These are phyloP conservation scores for Aspergillus panamensis DNA, from an alignment of 495 filamentous ascomycete genomes.

Conservation along the genomic window DNA sequence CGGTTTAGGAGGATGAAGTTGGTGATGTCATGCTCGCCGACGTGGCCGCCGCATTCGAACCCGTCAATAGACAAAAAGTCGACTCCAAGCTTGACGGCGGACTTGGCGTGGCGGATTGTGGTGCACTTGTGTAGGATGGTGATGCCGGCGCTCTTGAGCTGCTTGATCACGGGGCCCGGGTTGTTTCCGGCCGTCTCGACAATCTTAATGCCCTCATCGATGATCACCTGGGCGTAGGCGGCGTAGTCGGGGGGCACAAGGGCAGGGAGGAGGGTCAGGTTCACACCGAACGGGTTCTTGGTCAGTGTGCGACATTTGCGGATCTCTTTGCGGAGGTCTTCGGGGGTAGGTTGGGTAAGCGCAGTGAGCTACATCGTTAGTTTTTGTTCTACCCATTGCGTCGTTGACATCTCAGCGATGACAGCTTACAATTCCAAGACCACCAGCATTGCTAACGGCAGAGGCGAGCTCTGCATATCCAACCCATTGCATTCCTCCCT, in stretches of 20 bases:
- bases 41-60: conserved; percentile 95
- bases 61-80: conserved; percentile 97
- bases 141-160: conserved; percentile 75
- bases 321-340: conserved; percentile 93
- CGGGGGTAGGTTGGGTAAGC: conserved; percentile 89
- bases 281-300: conserved; percentile 86
- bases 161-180: conserved; percentile 83
- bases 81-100: conserved; percentile 89
- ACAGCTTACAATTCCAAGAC: conserved; percentile 69
- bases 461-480: conserved; percentile 89
- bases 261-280: conserved; percentile 90
- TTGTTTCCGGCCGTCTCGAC: conserved; percentile 97
- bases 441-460: conserved; percentile 93
- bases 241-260: conserved; percentile 86
- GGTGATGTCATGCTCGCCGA: conserved; percentile 94
- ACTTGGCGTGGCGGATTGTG: conserved; percentile 88
- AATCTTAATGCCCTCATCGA: conserved; percentile 89
- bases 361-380: conserved; percentile 62
- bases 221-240: conserved; percentile 88
- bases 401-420: neutral
- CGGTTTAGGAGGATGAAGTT: conserved; percentile 92
- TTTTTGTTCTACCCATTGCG: neutral
- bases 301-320: conserved; percentile 81
- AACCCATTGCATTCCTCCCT: conserved; percentile 95
- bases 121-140: conserved; percentile 97